Evolutionary conservation across 2,329 filamentous ascomycete genomes (phyloP).

Genomic region (Raffaelea arxii): DNA sequence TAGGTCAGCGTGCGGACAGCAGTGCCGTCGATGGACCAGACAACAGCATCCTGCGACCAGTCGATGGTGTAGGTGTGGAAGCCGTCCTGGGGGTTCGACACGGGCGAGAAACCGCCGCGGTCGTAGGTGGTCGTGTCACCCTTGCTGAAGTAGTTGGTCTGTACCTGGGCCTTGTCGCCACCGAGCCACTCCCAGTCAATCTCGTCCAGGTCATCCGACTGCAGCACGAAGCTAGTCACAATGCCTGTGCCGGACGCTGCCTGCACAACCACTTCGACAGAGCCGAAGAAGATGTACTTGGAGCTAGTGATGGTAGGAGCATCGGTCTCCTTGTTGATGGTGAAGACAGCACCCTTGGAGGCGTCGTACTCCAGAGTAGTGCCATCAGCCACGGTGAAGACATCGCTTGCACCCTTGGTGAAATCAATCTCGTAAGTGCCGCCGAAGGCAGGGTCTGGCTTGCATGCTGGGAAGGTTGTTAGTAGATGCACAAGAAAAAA

Average conservation of each 20-base stretch:
- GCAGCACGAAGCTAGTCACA: slow-evolving; percentile 80
- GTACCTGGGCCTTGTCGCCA: slow-evolving; percentile 61
- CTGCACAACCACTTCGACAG: slow-evolving; percentile 69
- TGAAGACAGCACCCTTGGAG: slow-evolving; percentile 42
- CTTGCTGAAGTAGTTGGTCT: slow-evolving; percentile 80
- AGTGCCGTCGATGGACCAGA: slow-evolving; percentile 48
- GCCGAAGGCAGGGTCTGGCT: slow-evolving; percentile 67
- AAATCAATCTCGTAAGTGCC: slow-evolving; percentile 60
- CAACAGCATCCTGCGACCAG: slow-evolving; percentile 50
- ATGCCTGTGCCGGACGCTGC: slow-evolving; percentile 74
- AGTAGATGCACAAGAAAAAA: background rate
- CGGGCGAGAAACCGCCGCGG: slow-evolving; percentile 53
- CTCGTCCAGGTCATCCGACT: slow-evolving; percentile 86
- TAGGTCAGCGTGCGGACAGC: slow-evolving; percentile 35
- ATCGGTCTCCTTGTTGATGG: slow-evolving; percentile 57
- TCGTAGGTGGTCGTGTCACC: slow-evolving; percentile 62
- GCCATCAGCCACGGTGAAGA: slow-evolving; percentile 36
- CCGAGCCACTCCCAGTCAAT: slow-evolving; percentile 97
- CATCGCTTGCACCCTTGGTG: slow-evolving; percentile 56
- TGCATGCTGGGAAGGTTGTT: slow-evolving; percentile 44
- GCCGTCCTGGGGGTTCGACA: slow-evolving; percentile 40
- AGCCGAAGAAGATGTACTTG: slow-evolving; percentile 97
- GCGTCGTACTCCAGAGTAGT: slow-evolving; percentile 37
- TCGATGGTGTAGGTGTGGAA: slow-evolving; percentile 59
- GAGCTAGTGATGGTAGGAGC: slow-evolving; percentile 63